Base-by-base conservation (phyloP, 495 filamentous ascomycete species). In the Daldinia bambusicola region DNA sequence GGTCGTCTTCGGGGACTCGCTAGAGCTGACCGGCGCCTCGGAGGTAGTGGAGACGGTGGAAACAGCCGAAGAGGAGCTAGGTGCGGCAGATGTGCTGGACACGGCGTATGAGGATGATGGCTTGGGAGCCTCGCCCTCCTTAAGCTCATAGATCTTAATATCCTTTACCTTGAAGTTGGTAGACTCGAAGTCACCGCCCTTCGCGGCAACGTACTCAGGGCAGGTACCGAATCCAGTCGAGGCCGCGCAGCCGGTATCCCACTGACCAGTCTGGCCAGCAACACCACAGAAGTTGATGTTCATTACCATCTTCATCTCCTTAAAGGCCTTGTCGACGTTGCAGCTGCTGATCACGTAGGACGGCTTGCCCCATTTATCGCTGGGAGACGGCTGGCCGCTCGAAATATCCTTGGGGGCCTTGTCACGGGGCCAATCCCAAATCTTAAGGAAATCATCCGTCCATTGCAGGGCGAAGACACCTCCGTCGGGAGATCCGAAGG, bases 381-480 rank as follows among this genome's bases (percentile, higher is more conserved):
- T 67, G 1, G 89, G 85, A 63, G 91, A 82, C 4, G 94, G 94
- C 0, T 77, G 82, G 30, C 89, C 88, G 3, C 70, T 72, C 6
- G 86, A 87, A 37, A 84, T 63, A 50, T 81, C 76, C 0, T 22
- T 5, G 22, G 82, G 82, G 45, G 90, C 87, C 0, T 71, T 65
- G 10, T 67, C 61, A 20, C 86, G 86, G 12, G 89, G 74, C 80
- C 92, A 95, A 81, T 88, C 90, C 87, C 88, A 96, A 61, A 97
- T 86, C 70, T 87, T 88, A 75, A 96, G 88, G 66, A 72, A 82
- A 7, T 85, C 73, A 4, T 80, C 79, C 31, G 83, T 89, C 91
- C 91, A 93, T 72, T 94, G 85, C 77, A 90, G 89, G 2, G 92
- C 91, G 70, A 93, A 85, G 8, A 93, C 83, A 71, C 92, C 93